These are phyloP conservation scores for Sclerotinia trifoliorum DNA, from an alignment of 2,329 filamentous ascomycete genomes.

Conservation along the genomic window DNA sequence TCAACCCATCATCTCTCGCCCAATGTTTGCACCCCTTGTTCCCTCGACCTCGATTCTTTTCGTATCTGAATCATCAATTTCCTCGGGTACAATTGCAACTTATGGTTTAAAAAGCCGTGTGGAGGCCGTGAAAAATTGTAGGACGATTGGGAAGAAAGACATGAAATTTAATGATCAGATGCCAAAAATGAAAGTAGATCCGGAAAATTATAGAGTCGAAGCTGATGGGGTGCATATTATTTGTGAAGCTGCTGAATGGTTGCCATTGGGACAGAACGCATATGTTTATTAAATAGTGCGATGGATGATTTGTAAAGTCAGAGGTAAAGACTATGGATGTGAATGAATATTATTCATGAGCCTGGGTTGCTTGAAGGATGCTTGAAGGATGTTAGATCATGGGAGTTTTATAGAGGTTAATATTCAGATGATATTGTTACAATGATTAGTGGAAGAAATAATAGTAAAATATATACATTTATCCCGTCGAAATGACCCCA, in stretches of 20 bases:
- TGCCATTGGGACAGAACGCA: slow-evolving; percentile 76
- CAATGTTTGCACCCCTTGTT: slow-evolving; percentile 79
- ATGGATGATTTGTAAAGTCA: neutral
- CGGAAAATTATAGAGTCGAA: slow-evolving; percentile 84
- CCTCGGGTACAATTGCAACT: slow-evolving; percentile 61
- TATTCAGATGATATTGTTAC: neutral
- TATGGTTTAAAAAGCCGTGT: slow-evolving; percentile 79
- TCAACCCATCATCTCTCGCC: slow-evolving; percentile 77
- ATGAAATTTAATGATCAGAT: slow-evolving; percentile 86
- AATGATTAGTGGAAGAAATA: neutral
- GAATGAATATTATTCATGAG: neutral
- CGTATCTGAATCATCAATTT: slow-evolving; percentile 72
- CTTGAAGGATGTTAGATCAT: neutral
- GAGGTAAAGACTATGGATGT: neutral
- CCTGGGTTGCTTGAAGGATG: neutral
- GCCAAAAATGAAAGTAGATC: slow-evolving; percentile 88
- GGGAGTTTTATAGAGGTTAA: neutral
- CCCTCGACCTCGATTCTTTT: slow-evolving; percentile 76
- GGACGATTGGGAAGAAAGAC: slow-evolving; percentile 74
- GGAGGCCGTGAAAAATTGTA: slow-evolving; percentile 74
- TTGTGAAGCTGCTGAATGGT: slow-evolving; percentile 66
- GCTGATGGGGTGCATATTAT: slow-evolving; percentile 74
- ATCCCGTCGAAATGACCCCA: neutral
- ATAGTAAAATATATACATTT: neutral
- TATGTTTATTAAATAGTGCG: slow-evolving; percentile 65